Conservation (phyloP, 352 stramenopile species). For the Elongisporangium anandrum region DNA sequence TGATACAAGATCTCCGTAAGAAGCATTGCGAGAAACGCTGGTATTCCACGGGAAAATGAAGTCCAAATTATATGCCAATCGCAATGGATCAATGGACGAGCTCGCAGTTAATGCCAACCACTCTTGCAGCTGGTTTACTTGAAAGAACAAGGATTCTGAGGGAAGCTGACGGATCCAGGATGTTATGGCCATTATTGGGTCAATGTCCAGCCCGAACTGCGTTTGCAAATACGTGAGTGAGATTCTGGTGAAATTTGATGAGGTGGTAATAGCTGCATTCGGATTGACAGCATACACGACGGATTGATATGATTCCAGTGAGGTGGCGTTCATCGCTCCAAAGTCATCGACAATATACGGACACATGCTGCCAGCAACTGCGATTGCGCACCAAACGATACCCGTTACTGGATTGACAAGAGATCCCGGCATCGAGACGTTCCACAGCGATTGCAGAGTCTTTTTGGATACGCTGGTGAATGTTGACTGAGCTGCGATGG, state of each 20-base stretch:
- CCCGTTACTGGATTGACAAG: conserved; percentile 37
- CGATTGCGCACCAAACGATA: conserved; percentile 45
- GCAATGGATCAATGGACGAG: conserved; percentile 21
- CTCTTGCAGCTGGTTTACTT: conserved; percentile 26
- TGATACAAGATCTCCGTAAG: conserved; percentile 18
- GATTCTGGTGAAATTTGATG: conserved; percentile 31
- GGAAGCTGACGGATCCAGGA: conserved; percentile 39
- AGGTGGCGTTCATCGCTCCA: conserved; percentile 17
- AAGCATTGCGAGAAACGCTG: conserved; percentile 16
- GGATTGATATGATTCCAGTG: conserved; percentile 20
- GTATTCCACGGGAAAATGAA: conserved; percentile 30
- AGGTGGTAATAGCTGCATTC: conserved; percentile 15
- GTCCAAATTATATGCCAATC: conserved; percentile 40
- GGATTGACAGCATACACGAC: conserved; percentile 25
- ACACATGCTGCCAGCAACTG: conserved; percentile 16
- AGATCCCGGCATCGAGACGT: conserved; percentile 25
- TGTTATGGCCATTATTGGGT: conserved; percentile 23
- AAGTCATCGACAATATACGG: conserved; percentile 36
- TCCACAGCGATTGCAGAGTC: conserved; percentile 24
- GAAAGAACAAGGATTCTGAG: conserved; percentile 37
- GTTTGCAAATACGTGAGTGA: conserved; percentile 31
- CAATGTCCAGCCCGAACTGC: conserved; percentile 22
- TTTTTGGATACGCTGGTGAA: conserved; percentile 5
- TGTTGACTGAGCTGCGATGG: no score
- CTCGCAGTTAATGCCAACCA: conserved; percentile 18